Evolutionary conservation across 2,329 filamentous ascomycete genomes (phyloP).

Genomic region (Sporothrix dimorphospora): DNA sequence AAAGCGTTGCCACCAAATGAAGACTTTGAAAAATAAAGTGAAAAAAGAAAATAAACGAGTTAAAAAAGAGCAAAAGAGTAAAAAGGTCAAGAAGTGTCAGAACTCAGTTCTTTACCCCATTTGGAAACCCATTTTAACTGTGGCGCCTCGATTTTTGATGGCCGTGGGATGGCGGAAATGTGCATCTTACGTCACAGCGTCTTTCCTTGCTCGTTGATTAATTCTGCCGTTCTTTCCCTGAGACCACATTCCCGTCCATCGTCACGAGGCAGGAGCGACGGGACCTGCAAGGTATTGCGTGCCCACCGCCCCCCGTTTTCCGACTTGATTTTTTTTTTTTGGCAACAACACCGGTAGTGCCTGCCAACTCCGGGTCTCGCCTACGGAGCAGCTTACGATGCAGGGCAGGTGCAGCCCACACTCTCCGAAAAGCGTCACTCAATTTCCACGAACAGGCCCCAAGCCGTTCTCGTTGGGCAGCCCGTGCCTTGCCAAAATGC

Average conservation of each 20-base stretch:
- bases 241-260: neutral
- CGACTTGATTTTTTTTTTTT: neutral
- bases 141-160: neutral
- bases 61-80: neutral
- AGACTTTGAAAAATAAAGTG: neutral
- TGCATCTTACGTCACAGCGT: constrained; percentile 16
- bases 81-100: neutral
- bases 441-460: constrained; percentile 5
- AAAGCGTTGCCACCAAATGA: neutral
- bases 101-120: neutral
- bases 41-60: neutral
- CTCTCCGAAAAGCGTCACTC: neutral
- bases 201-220: neutral
- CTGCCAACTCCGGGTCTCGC: constrained; percentile 18
- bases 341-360: neutral
- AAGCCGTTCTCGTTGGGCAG: neutral
- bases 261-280: constrained; percentile 1
- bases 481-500: neutral
- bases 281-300: neutral
- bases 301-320: neutral
- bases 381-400: neutral
- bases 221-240: neutral
- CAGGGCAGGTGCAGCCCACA: neutral
- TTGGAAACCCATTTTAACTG: neutral
- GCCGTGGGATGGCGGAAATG: neutral